Conservation (phyloP, 192 early-diverging fungal genomes). For the Rhizophagus sp. region DNA sequence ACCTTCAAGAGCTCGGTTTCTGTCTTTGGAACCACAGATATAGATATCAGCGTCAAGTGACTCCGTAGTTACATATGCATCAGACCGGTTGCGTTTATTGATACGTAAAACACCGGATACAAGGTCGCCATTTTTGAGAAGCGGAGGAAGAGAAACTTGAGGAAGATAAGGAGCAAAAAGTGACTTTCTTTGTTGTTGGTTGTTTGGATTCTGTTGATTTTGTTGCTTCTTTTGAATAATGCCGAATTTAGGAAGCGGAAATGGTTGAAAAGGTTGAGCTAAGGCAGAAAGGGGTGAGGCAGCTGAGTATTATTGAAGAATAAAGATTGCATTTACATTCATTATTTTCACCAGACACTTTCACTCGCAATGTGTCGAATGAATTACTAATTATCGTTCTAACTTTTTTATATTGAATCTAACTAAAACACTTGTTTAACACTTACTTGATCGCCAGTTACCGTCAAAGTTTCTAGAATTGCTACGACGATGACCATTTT, state of each 20-base stretch:
- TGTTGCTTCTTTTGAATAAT: conserved; percentile 23
- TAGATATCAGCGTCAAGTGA: conserved; percentile 74
- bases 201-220: conserved; percentile 31
- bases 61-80: conserved; percentile 87
- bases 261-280: conserved; percentile 22
- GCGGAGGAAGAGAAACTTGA: conserved; percentile 52
- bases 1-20: conserved; percentile 86
- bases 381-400: neutral
- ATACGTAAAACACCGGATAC: conserved; percentile 80
- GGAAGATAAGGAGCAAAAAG: conserved; percentile 59
- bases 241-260: conserved; percentile 10
- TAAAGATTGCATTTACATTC: conserved; percentile 2
- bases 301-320: conserved; percentile 20
- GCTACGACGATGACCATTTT: conserved; percentile 34
- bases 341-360: neutral
- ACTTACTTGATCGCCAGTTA: conserved; percentile 41
- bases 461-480: conserved; percentile 45
- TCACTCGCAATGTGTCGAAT: neutral
- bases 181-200: conserved; percentile 51
- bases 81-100: conserved; percentile 81
- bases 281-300: conserved; percentile 21
- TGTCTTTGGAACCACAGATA: conserved; percentile 69
- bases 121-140: conserved; percentile 52
- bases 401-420: too few species aligned
- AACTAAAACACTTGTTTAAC: neutral